These are phyloP conservation scores for Cytospora leucostoma DNA, from an alignment of 2,329 filamentous ascomycete genomes.

Conservation along the genomic window DNA sequence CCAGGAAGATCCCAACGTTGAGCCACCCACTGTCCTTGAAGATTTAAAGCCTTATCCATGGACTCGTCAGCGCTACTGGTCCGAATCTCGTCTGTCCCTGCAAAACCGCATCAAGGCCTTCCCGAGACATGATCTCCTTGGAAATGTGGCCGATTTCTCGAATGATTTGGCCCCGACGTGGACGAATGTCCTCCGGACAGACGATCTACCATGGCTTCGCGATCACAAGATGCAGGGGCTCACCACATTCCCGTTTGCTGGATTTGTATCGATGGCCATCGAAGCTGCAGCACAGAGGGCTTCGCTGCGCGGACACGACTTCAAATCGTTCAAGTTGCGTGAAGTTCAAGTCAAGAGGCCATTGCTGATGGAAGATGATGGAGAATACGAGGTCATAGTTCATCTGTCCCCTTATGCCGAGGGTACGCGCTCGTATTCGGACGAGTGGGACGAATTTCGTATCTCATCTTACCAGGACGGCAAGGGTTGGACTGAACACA, in stretches of 20 bases:
- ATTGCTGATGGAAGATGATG: constrained; percentile 35
- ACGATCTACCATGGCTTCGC: constrained; percentile 13
- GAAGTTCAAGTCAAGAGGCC: constrained; percentile 35
- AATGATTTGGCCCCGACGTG: constrained; percentile 38
- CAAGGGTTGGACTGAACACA: constrained; percentile 36
- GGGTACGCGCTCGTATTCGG: constrained; percentile 28
- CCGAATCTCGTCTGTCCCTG: constrained; percentile 38
- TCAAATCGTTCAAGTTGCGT: constrained; percentile 33
- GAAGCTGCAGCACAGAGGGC: constrained; percentile 37
- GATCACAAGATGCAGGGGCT: constrained; percentile 19
- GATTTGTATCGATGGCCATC: constrained; percentile 44
- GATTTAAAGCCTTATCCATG: constrained; percentile 49
- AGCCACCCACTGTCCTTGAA: constrained; percentile 6
- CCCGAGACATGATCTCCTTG: constrained; percentile 43
- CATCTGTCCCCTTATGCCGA: constrained; percentile 28
- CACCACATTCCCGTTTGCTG: constrained; percentile 48
- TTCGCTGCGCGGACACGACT: constrained; percentile 24
- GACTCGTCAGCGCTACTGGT: constrained; percentile 48
- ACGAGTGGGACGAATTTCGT: constrained; percentile 35
- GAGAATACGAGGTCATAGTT: constrained; percentile 35
- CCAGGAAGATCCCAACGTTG: constrained; percentile 2
- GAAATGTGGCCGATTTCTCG: constrained; percentile 36
- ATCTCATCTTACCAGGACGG: constrained; percentile 35
- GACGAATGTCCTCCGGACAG: constrained; percentile 38
- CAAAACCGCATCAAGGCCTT: constrained; percentile 39